These are phyloP conservation scores for Xerocomellus chrysenteron DNA, from an alignment of 768 basidiomycete genomes.

Conservation along the genomic window DNA sequence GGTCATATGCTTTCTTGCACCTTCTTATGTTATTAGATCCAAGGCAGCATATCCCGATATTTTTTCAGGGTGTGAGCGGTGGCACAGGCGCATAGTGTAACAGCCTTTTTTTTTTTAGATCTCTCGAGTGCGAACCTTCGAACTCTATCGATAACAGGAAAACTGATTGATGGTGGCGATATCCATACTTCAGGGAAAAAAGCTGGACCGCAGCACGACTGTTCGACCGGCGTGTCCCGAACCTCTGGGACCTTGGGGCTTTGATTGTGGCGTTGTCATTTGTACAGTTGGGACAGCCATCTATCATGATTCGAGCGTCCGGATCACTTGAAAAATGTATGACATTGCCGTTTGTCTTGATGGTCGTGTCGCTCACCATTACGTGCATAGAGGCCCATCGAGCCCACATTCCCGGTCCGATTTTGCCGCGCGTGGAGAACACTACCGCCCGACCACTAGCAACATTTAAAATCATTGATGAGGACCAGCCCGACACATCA, in stretches of 20 bases:
- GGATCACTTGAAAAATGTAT: conserved; percentile 12
- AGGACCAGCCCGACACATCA: neutral
- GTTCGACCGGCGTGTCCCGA: neutral
- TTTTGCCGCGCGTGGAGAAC: neutral
- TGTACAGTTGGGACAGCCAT: conserved; percentile 5
- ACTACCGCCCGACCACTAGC: neutral
- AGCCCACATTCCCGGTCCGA: neutral
- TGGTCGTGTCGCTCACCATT: conserved; percentile 7
- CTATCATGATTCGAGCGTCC: neutral
- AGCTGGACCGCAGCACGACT: no score
- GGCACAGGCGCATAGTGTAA: neutral
- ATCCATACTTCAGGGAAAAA: neutral
- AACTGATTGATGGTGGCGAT: neutral
- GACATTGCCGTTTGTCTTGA: neutral
- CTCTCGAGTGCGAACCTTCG: neutral
- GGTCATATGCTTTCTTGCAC: neutral
- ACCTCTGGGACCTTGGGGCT: neutral
- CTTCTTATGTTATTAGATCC: neutral
- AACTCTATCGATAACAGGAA: neutral
- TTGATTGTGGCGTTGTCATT: conserved; percentile 15
- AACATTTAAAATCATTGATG: neutral
- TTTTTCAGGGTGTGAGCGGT: neutral
- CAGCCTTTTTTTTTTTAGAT: neutral
- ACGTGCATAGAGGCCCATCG: neutral
- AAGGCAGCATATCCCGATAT: neutral